Evolutionary conservation across 2,329 filamentous ascomycete species (phyloP).

Genomic region (Ceratocystis destructans): DNA sequence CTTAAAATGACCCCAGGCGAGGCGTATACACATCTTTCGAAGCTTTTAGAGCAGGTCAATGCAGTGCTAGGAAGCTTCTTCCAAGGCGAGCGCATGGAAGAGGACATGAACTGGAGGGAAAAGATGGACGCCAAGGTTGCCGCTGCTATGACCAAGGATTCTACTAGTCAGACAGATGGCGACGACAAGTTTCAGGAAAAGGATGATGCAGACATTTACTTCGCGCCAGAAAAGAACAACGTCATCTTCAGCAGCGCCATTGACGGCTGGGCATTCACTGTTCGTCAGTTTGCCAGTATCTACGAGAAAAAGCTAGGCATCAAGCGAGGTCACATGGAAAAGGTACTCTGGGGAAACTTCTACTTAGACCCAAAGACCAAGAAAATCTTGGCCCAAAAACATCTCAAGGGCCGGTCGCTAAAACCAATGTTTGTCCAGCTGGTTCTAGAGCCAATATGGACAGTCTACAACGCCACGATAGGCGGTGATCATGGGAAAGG

Average conservation of each 20-base stretch:
- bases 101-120: conserved; percentile 91
- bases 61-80: conserved; percentile 96
- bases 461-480: conserved; percentile 79
- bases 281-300: conserved; percentile 79
- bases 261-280: conserved; percentile 98
- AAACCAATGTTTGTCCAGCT: conserved; percentile 98
- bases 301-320: conserved; percentile 97
- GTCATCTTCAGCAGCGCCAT: conserved; percentile 97
- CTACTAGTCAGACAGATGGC: conserved; percentile 31
- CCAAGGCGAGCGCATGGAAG: conserved; percentile 95
- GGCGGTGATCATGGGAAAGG: conserved; percentile 72
- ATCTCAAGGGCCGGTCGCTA: conserved; percentile 77
- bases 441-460: conserved; percentile 91
- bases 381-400: conserved; percentile 76
- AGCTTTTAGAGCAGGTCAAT: conserved; percentile 89
- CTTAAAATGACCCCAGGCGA: conserved; percentile 84
- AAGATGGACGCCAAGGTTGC: conserved; percentile 75
- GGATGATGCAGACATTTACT: conserved; percentile 95
- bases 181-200: conserved; percentile 69
- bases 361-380: conserved; percentile 97
- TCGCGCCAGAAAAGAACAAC: conserved; percentile 95
- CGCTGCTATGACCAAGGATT: conserved; percentile 51
- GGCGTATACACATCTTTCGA: conserved; percentile 77
- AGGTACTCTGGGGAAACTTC: conserved; percentile 91
- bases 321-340: conserved; percentile 75